phyloP scores from a whole-genome alignment of 805 yeast genomes.

The Yarrowia bubula region DNA sequence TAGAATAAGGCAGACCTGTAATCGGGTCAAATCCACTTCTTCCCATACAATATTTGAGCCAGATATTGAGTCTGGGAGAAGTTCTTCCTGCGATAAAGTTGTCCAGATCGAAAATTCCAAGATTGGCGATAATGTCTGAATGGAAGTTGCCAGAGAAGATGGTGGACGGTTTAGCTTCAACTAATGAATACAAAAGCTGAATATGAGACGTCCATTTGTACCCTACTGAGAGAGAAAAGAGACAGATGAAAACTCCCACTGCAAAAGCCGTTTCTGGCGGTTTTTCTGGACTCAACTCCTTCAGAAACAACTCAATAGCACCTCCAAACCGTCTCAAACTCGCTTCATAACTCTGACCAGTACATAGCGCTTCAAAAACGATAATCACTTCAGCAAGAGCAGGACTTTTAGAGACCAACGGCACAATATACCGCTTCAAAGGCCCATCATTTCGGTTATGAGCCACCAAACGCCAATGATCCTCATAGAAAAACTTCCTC shows the following conservation, averaged over 20 bases:
- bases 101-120: slow-evolving; percentile 19
- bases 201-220: slow-evolving; percentile 25
- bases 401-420: not conserved
- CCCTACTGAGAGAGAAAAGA: slow-evolving; percentile 20
- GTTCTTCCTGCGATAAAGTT: slow-evolving; percentile 19
- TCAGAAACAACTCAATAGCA: slow-evolving; percentile 11
- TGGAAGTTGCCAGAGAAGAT: slow-evolving; percentile 4
- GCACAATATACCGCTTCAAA: slow-evolving; percentile 17
- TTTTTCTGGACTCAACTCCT: slow-evolving; percentile 11
- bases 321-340: slow-evolving; percentile 17
- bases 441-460: slow-evolving; percentile 21
- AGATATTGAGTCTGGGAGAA: slow-evolving; percentile 21
- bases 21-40: slow-evolving; percentile 7
- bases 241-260: slow-evolving; percentile 21
- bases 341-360: slow-evolving; percentile 20
- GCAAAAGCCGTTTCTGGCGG: slow-evolving; percentile 26
- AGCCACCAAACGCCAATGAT: slow-evolving; percentile 22
- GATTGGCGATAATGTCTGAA: slow-evolving; percentile 15
- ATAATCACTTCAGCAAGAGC: slow-evolving; percentile 19
- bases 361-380: slow-evolving; percentile 12
- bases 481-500: slow-evolving; percentile 21
- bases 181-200: slow-evolving; percentile 11
- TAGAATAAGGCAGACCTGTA: slow-evolving; percentile 12
- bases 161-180: slow-evolving; percentile 12
- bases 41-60: slow-evolving; percentile 25